Evolutionary conservation across 371 early-diverging fungal genomes (phyloP).

Genomic region (Zychaea mexicana): DNA sequence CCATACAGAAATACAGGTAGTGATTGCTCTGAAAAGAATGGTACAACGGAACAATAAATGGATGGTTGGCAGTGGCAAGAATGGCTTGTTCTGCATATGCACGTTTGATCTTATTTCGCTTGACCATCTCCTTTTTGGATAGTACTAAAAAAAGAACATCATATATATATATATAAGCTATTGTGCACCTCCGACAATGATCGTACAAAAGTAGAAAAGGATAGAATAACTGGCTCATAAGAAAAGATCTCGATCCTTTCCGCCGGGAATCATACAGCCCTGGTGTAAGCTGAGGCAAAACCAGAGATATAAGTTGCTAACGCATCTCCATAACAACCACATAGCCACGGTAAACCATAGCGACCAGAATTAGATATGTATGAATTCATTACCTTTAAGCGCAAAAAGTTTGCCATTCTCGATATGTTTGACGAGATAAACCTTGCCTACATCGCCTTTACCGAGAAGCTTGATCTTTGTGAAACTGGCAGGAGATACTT

Average conservation of each 20-base stretch:
- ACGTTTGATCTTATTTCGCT: constrained; percentile 93
- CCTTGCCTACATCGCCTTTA: constrained; percentile 92
- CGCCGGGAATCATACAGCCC: too few species aligned
- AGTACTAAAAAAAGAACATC: constrained; percentile 53
- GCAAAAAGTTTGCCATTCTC: constrained; percentile 78
- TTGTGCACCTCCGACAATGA: not conserved
- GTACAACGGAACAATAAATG: constrained; percentile 97
- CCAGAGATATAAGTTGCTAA: not conserved
- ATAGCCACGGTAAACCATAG: too few species aligned
- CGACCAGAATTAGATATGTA: too few species aligned
- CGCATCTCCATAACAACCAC: too few species aligned
- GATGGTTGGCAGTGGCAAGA: constrained; percentile 88
- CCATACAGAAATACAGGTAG: constrained; percentile 96
- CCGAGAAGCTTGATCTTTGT: constrained; percentile 80
- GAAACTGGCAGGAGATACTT: constrained; percentile 76
- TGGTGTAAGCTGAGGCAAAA: too few species aligned
- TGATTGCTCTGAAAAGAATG: constrained; percentile 95
- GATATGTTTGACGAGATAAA: constrained; percentile 84
- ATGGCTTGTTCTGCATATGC: constrained; percentile 96
- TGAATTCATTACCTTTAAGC: constrained; percentile 70
- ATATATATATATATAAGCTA: not conserved
- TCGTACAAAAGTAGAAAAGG: too few species aligned
- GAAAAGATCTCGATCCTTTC: too few species aligned
- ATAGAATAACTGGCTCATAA: too few species aligned
- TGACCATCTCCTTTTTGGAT: constrained; percentile 94